Conservation (phyloP, 306 rosid genomes). For the Cucurbita maxima region DNA sequence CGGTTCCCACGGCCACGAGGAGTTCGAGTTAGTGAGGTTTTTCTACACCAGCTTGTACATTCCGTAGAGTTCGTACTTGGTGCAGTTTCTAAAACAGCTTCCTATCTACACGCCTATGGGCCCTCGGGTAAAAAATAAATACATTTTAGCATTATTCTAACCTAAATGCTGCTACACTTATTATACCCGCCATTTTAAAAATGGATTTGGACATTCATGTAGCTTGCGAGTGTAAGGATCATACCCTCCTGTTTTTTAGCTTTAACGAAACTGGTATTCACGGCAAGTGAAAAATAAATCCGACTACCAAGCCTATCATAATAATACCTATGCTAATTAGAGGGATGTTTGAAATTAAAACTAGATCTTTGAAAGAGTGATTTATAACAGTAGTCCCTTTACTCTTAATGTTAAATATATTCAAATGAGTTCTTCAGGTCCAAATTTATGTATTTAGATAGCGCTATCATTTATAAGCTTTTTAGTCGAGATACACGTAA, state of each 20-base stretch:
- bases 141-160: neutral
- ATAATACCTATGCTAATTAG: neutral
- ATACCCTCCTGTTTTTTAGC: neutral
- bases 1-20: conserved; percentile 25
- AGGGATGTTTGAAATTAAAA: neutral
- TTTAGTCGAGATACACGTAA: neutral
- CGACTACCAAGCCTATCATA: neutral
- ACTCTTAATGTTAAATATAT: neutral
- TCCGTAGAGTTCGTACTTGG: conserved; percentile 84
- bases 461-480: neutral
- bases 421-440: neutral
- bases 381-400: neutral
- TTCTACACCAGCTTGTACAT: conserved; percentile 82
- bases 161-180: neutral
- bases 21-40: conserved; percentile 63
- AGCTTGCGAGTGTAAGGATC: neutral
- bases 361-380: neutral
- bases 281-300: neutral
- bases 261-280: neutral
- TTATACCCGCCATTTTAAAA: neutral
- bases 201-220: neutral
- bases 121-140: conserved; percentile 40
- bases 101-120: conserved; percentile 79
- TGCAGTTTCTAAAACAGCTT: conserved; percentile 80
- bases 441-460: neutral